phyloP scores from a whole-genome alignment of 2,329 filamentous ascomycete species.

The Sporothrix brunneoviolacea region DNA sequence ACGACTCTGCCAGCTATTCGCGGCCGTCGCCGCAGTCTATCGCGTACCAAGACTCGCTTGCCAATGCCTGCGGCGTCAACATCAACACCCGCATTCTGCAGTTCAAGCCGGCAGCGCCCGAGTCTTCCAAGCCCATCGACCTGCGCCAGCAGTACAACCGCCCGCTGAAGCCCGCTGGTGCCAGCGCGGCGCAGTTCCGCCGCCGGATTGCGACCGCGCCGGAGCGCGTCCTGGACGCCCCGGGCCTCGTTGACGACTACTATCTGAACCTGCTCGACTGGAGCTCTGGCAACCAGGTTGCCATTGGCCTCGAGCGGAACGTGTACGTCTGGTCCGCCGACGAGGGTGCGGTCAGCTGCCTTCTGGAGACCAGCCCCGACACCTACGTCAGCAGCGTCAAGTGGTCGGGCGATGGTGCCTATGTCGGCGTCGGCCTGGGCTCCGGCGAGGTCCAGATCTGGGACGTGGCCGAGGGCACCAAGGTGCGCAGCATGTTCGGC shows the following conservation, averaged over 20 bases:
- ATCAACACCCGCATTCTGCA: slow-evolving; percentile 92
- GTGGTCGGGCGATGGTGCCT: slow-evolving; percentile 95
- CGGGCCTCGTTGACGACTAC: slow-evolving; percentile 95
- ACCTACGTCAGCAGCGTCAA: slow-evolving; percentile 98
- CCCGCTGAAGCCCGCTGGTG: slow-evolving; percentile 71
- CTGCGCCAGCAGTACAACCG: slow-evolving; percentile 97
- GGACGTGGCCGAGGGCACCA: slow-evolving; percentile 91
- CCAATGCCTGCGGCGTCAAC: slow-evolving; percentile 58
- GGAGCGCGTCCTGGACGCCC: slow-evolving; percentile 92
- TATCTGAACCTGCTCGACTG: slow-evolving; percentile 98
- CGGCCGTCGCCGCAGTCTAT: slow-evolving; percentile 81
- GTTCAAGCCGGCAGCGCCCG: slow-evolving; percentile 96
- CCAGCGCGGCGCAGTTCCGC: slow-evolving; percentile 76
- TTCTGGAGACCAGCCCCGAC: slow-evolving; percentile 80
- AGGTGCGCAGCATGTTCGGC: slow-evolving; percentile 97
- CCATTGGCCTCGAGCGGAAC: slow-evolving; percentile 91
- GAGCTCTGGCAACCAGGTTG: slow-evolving; percentile 96
- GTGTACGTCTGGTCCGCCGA: slow-evolving; percentile 99
- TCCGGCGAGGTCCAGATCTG: slow-evolving; percentile 98
- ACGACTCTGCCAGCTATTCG: slow-evolving; percentile 60
- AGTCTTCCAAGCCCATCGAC: slow-evolving; percentile 97
- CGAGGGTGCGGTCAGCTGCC: slow-evolving; percentile 77
- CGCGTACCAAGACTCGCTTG: slow-evolving; percentile 23
- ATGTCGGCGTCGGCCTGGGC: slow-evolving; percentile 90
- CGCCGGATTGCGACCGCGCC: slow-evolving; percentile 90